Conservation (phyloP, 225 moss, liverwort and hornwort species). For the Climacium dendroides region DNA sequence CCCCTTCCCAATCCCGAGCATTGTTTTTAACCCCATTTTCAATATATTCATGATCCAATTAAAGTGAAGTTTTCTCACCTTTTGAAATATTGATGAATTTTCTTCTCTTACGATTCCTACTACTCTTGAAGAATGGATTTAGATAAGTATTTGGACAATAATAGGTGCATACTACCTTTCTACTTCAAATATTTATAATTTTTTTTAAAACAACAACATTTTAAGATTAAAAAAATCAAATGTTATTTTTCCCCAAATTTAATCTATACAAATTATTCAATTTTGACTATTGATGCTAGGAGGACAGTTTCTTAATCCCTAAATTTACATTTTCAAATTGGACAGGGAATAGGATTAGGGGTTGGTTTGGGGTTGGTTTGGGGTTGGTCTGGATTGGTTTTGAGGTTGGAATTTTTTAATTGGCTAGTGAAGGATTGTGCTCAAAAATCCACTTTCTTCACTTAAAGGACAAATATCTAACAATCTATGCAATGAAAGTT, state of each 20-base stretch:
- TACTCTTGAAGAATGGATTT: background rate
- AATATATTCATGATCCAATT: background rate
- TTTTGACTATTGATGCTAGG: background rate
- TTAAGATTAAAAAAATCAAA: background rate
- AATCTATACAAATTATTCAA: background rate
- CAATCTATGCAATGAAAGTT: accelerated
- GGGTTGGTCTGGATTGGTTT: too few species aligned
- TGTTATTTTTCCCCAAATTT: accelerated
- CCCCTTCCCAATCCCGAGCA: accelerated
- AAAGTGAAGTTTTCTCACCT: background rate
- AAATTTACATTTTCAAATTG: too few species aligned
- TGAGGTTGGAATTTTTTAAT: too few species aligned
- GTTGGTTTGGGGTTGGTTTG: too few species aligned
- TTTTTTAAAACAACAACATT: too few species aligned
- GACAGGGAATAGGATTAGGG: too few species aligned
- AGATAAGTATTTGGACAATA: background rate
- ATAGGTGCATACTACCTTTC: background rate
- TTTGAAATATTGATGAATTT: background rate
- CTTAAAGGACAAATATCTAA: background rate
- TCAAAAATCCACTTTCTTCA: background rate
- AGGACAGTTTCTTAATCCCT: background rate
- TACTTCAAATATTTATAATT: background rate
- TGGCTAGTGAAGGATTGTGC: accelerated
- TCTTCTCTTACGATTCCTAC: accelerated
- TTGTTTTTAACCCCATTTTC: background rate